Percentiles rank a stretch among this genome's conserved stretches.
Evolutionary conservation across 2,329 filamentous ascomycete species (phyloP).

Genomic region (Parastagonospora nodorum): DNA sequence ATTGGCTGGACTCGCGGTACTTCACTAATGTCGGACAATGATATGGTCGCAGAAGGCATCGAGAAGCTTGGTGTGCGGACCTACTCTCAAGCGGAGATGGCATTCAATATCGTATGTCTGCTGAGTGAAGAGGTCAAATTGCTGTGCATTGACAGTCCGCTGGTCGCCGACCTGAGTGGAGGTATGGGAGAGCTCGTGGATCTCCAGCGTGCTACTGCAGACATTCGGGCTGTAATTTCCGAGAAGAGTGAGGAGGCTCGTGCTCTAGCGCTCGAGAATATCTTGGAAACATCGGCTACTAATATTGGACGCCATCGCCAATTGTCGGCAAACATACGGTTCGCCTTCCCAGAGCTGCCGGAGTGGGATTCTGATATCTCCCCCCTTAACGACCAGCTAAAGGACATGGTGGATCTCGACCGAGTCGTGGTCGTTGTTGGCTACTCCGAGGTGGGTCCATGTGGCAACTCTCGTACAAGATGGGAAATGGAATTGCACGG

Average conservation of each 20-base stretch:
- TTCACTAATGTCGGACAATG: conserved; percentile 51
- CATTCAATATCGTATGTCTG: conserved; percentile 46
- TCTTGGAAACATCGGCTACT: too few relatives aligned
- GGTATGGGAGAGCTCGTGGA: conserved; percentile 41
- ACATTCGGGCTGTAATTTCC: conserved; percentile 12
- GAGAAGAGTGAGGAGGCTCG: conserved; percentile 7
- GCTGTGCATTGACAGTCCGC: conserved; percentile 86
- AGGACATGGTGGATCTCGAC: conserved; percentile 98
- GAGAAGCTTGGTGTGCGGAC: conserved; percentile 55
- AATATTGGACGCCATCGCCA: conserved; percentile 96
- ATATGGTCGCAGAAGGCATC: conserved; percentile 64
- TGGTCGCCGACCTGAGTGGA: conserved; percentile 93
- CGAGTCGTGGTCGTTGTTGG: conserved; percentile 99
- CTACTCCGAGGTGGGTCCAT: conserved; percentile 93
- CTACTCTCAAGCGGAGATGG: conserved; percentile 51
- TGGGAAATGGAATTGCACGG: conserved; percentile 99
- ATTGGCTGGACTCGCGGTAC: conserved; percentile 56
- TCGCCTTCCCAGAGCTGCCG: conserved; percentile 87
- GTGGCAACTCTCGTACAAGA: conserved; percentile 96
- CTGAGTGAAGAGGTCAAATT: conserved; percentile 70
- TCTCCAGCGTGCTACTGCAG: conserved; percentile 13
- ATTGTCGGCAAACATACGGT: conserved; percentile 98
- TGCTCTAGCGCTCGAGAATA: conserved; percentile 76
- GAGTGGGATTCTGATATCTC: conserved; percentile 48
- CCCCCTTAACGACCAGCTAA: conserved; percentile 63